A percentile compares a stretch with the other conserved stretches of the same genome.
These are phyloP conservation scores for Miscanthus lutarioriparius DNA, from an alignment of 176 grass and related monocot genomes.

Conservation along the genomic window DNA sequence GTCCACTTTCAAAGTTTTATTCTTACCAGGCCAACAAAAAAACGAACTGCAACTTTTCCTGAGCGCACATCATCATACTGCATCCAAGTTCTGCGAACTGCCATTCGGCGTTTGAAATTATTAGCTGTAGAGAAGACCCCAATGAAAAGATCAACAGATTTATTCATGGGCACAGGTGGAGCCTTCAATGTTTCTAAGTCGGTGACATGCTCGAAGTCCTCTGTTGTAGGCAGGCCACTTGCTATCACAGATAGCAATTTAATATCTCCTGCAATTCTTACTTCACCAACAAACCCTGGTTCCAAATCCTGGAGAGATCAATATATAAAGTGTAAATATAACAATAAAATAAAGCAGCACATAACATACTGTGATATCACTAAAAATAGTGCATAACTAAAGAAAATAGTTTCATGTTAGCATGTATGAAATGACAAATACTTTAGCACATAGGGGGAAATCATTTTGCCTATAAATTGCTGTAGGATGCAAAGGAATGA, in stretches of 20 bases:
- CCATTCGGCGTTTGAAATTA: constrained; percentile 99
- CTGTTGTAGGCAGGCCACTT: constrained; percentile 92
- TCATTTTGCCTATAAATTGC: constrained; percentile 6
- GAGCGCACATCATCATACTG: constrained; percentile 87
- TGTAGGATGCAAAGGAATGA: not conserved
- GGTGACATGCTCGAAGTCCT: constrained; percentile 87
- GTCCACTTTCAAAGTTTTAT: not conserved
- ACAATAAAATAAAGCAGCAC: constrained; percentile 19
- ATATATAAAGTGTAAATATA: not conserved
- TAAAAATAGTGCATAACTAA: not conserved
- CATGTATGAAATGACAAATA: not conserved
- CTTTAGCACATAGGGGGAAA: not conserved
- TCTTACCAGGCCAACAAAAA: constrained; percentile 99
- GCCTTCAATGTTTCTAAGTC: constrained; percentile 80
- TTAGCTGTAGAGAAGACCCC: constrained; percentile 96
- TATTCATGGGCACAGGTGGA: constrained; percentile 61
- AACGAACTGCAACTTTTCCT: constrained; percentile 69
- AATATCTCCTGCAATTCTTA: constrained; percentile 84
- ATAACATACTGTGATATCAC: constrained; percentile 15
- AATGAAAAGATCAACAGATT: constrained; percentile 73
- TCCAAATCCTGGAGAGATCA: constrained; percentile 72
- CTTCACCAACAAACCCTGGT: constrained; percentile 92
- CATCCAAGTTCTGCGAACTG: constrained; percentile 98
- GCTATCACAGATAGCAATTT: constrained; percentile 92
- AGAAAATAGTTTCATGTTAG: constrained; percentile 9